Evolutionary conservation across 495 filamentous ascomycete species (phyloP), one percentile per base, ranked within the genome.

Genomic region (Xylaria palmicola): DNA sequence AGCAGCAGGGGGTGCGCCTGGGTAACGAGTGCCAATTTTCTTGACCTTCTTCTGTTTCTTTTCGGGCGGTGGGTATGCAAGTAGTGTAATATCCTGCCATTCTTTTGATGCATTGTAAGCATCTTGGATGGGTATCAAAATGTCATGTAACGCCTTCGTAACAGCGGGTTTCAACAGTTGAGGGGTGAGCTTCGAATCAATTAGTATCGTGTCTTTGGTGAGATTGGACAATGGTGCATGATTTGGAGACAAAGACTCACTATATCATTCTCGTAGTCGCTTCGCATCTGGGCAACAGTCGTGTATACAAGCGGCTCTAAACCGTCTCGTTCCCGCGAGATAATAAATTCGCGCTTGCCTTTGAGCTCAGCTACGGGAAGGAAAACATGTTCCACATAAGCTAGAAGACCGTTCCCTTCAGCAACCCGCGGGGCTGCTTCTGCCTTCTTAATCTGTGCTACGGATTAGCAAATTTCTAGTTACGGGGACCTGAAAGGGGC

Each of bases 321-420:
- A 47, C 88, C 89, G 64, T 83, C 79, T 49, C 81, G 69, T 60
- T 84, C 78, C 6, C 90, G 81, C 3, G 79, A 75, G 51, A 92
- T 87, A 9, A 68, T 73, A 57, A 80, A 82, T 50, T 83, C 75
- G 12, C 83, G 81, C 24, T 74, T 72, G 9, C 70, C 72, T 36
- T 83, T 77, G 36, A 88, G 74, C 24, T 72, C 70, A 10, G 84
- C 71, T 3, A 87, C 88, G 2, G 91, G 90, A 15, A 98, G 82
- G 2, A 98, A 77, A 17, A 97, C 89, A 61, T 83, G 90, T 71
- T 98, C 91, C 15, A 93, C 86, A 37, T 97, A 88, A 1, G 86
- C 83, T 13, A 97, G 73, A 7, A 98, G 70, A 12, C 94, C 94
- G 69, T 98, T 98, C 6, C 86, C 88, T 64, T 96, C 91, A 17